These are phyloP conservation scores for Alternaria burnsii DNA, from an alignment of 2,329 filamentous ascomycete species.

Conservation along the genomic window DNA sequence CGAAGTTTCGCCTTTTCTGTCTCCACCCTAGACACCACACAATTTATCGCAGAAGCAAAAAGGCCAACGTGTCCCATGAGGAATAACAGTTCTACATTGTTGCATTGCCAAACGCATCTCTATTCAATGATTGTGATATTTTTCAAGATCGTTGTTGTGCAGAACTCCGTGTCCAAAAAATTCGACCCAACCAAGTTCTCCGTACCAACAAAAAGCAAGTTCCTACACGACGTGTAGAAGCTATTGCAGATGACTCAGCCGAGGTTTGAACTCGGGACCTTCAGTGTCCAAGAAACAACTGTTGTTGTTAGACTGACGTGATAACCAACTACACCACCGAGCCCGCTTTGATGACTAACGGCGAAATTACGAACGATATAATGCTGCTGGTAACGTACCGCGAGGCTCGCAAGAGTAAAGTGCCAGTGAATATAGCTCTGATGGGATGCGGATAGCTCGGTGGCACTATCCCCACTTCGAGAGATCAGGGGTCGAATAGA, in stretches of 20 bases:
- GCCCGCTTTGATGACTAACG: constrained; percentile 15
- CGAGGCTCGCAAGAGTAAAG: neutral
- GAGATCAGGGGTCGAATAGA: neutral
- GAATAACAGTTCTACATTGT: neutral
- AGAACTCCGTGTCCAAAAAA: neutral
- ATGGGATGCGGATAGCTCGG: neutral
- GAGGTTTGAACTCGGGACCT: constrained; percentile 29
- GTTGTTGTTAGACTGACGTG: constrained; percentile 56
- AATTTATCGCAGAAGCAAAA: neutral
- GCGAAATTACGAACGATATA: neutral
- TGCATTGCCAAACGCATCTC: neutral
- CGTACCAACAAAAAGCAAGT: neutral
- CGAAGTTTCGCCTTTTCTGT: constrained; percentile 3
- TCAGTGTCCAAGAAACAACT: constrained; percentile 16
- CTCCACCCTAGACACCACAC: neutral
- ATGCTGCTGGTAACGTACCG: neutral
- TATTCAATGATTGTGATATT: neutral
- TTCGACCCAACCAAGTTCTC: neutral
- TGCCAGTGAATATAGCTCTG: neutral
- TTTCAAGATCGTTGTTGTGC: neutral
- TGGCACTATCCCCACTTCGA: neutral
- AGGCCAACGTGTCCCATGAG: no score
- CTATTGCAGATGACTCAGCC: constrained; percentile 20
- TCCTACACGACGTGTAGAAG: neutral
- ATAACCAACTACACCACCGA: constrained; percentile 59